Base-by-base conservation (phyloP, 2,329 filamentous ascomycete genomes). In the Trichophyton simii region DNA sequence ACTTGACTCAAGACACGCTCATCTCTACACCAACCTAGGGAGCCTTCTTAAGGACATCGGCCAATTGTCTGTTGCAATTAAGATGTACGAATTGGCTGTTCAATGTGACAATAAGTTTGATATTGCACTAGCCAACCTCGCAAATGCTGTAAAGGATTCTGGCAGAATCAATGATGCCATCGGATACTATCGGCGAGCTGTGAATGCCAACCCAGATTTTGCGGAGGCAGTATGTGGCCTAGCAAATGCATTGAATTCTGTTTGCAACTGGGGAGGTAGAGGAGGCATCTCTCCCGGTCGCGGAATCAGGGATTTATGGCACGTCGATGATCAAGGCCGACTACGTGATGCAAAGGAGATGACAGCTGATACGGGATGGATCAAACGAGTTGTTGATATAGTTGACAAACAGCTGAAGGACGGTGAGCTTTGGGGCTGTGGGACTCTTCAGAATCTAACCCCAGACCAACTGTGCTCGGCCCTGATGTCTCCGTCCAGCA, bases 141-240 rank as follows among this genome's bases (percentile, higher is more conserved):
- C 94, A 61, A 99, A 99, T 72, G 94, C 94, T 7, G 91, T 99
- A 66, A 99, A 99, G 73, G 94, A 99, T 72, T 90, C 95, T 67
- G 94, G 94, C 1, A 85, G 89, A 50, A 89, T 97, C 66, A 88
- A 85, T 61, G 94, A 99, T 71, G 94, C 94, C 1, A 97, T 99
- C 63, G 77, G 79, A 28, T 97, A 95, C 72, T 99, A 99, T 77
- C 89, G 85, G 69, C 84, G 91, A 65, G 94, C 94, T 44, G 92
- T 99, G 8, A 81, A 82, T 38, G 85, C 91, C n/a, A 99, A 94
- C 67, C 92, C 94, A 0, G 88, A 95, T 38, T 99, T 99, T 75
- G 90, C 94, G 0, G 94, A 99, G 75, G 94, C 94, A 5, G 92
- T 99, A 0, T 99, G 94, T 72, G 94, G 94, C 6, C 81, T 99